These are phyloP conservation scores for Spathaspora sp. DNA, from an alignment of 805 yeast genomes.

Conservation along the genomic window DNA sequence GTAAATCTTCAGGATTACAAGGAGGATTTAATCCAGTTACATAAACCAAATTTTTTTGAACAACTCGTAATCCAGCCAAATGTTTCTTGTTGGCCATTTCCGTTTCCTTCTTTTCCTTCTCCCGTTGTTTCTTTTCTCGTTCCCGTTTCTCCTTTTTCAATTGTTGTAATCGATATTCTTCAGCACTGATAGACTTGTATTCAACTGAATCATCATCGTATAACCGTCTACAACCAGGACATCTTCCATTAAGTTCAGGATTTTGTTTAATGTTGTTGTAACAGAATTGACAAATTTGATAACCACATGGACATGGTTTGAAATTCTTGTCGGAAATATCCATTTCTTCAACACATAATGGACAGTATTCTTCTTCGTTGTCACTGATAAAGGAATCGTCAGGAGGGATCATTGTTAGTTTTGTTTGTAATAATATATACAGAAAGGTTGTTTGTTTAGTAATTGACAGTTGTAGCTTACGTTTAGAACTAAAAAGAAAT, in stretches of 20 bases:
- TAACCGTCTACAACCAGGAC: conserved; percentile 95
- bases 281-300: conserved; percentile 97
- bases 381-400: conserved; percentile 66
- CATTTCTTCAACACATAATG: conserved; percentile 96
- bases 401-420: conserved; percentile 22
- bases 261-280: conserved; percentile 94
- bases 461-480: neutral
- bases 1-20: conserved; percentile 78
- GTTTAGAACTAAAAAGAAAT: neutral
- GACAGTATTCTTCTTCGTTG: conserved; percentile 81
- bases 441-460: neutral
- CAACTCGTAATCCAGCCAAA: conserved; percentile 96
- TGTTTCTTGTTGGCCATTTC: conserved; percentile 84
- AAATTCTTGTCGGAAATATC: conserved; percentile 94
- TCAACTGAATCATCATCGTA: conserved; percentile 93
- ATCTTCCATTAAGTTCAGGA: conserved; percentile 91
- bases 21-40: conserved; percentile 93
- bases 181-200: conserved; percentile 77
- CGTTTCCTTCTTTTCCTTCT: conserved; percentile 86
- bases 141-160: conserved; percentile 77
- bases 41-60: conserved; percentile 93
- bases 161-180: conserved; percentile 83
- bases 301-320: conserved; percentile 99
- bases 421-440: neutral
- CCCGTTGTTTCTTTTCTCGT: conserved; percentile 76